A percentile compares a stretch with the other conserved stretches of the same genome.
These are phyloP conservation scores for Sugiyamaella grinbergsii DNA, from an alignment of 1,139 yeast species.

Conservation along the genomic window DNA sequence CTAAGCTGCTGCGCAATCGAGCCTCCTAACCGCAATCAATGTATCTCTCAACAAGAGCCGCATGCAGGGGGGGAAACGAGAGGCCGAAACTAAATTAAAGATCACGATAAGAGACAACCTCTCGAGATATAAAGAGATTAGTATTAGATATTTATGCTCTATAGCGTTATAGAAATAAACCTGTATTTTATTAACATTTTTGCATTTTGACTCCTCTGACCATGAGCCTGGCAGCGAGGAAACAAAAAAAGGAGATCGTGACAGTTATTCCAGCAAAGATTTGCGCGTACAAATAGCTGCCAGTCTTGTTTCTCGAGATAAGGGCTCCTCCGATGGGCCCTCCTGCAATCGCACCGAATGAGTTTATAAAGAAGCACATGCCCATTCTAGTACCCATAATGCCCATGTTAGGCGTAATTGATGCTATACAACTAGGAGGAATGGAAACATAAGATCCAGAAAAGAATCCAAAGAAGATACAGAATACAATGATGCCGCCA, in stretches of 20 bases:
- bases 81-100: no score
- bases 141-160: no score
- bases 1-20: no score
- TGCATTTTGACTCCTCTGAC: slow-evolving; percentile 8
- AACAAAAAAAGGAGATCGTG: slow-evolving; percentile 47
- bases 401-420: slow-evolving; percentile 52
- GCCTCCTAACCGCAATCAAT: no score
- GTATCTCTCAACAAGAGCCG: neutral
- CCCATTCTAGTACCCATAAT: slow-evolving; percentile 53
- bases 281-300: slow-evolving; percentile 28
- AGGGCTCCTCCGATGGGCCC: slow-evolving; percentile 58
- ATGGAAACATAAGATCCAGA: slow-evolving; percentile 49
- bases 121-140: no score
- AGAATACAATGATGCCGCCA: slow-evolving; percentile 47
- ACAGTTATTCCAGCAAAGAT: slow-evolving; percentile 27
- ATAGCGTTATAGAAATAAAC: no score
- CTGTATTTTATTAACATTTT: slow-evolving; percentile 7
- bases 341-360: slow-evolving; percentile 54
- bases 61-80: no score
- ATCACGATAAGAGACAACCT: no score
- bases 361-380: slow-evolving; percentile 57
- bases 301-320: slow-evolving; percentile 25
- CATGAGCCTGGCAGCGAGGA: slow-evolving; percentile 58
- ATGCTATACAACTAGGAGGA: slow-evolving; percentile 47
- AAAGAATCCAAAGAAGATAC: slow-evolving; percentile 53